A percentile compares a stretch with the other conserved stretches of the same genome.
Conservation (phyloP, 305 asterid genomes). For the Vinca major region DNA sequence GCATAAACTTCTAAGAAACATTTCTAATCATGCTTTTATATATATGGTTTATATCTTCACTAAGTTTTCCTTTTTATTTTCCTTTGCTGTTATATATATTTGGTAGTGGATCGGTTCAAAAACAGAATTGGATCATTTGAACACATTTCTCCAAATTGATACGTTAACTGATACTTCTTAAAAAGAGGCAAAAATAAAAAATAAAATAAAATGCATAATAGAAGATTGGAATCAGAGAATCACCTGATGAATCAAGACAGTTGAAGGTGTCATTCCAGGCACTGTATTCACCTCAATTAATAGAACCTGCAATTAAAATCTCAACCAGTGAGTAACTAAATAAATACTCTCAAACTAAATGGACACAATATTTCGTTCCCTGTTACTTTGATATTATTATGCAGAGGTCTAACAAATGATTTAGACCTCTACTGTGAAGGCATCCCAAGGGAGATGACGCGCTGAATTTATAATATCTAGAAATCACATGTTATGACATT, state of each 20-base stretch:
- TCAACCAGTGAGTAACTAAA: neutral
- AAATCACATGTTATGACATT: neutral
- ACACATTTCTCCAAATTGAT: neutral
- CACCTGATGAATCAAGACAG: conserved; percentile 87
- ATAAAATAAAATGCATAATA: neutral
- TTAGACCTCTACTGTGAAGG: too few relatives aligned
- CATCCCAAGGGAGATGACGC: neutral
- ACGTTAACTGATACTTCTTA: neutral
- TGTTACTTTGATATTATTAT: neutral
- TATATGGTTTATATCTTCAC: neutral
- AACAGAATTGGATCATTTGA: neutral
- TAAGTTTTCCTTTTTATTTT: neutral
- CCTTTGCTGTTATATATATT: neutral
- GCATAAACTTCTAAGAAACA: neutral
- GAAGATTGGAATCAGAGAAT: conserved; percentile 7
- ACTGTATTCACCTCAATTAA: conserved; percentile 81
- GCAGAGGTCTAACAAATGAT: neutral
- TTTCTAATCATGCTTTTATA: neutral
- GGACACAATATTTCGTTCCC: neutral
- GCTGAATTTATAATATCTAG: neutral
- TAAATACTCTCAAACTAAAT: neutral
- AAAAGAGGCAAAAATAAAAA: neutral
- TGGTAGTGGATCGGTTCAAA: neutral
- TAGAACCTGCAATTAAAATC: conserved; percentile 45
- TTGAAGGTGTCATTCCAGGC: conserved; percentile 96